Evolutionary conservation across 306 rosid species (phyloP), one percentile per base, ranked within the genome.

Genomic region (Prinsepia uniflora): DNA sequence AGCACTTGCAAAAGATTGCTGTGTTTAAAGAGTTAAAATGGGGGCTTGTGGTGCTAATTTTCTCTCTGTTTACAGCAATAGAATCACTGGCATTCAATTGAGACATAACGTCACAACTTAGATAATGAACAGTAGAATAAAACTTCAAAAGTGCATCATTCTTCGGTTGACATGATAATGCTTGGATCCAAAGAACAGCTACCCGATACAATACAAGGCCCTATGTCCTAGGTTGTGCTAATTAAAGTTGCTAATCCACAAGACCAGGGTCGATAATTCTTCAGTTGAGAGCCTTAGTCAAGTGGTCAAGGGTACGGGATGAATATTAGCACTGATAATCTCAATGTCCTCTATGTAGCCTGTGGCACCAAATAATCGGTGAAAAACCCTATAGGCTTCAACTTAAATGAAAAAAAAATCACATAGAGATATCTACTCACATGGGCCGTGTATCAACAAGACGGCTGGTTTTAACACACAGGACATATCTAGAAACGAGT

Each of bases 401-500:
- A 41, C 13, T 40, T 44, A 7, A 30, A 1, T 30, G 36, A 30
- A 30, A 30, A 30, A 8, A 62, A 62, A 62, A 41, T 62, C 67
- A 62, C 48, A 40, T 9, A 40, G 22, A 36, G 62, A 53, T 53
- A 65, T 45, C 69, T 65, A 40, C 49, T 18, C 61, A 18, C 62
- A 18, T 39, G 22, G 48, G 48, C 43, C 18, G 19, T 30, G 61
- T 36, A 45, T 53, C 66, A 70, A 17, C 54, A 61, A 47, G 65
- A 41, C 42, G 20, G 65, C 78, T 24, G 54, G 53, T 49, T 62
- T 81, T 77, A 55, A 42, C 59, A 7, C 48, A 19, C 41, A 70
- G 62, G 72, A 15, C 54, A 36, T 76, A 83, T 41, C 75, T 61
- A 48, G 10, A 49, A 18, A 61, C 54, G 74, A 48, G 40, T 44